Evolutionary conservation across 805 yeast genomes (phyloP).

Genomic region (Candida berthetii): DNA sequence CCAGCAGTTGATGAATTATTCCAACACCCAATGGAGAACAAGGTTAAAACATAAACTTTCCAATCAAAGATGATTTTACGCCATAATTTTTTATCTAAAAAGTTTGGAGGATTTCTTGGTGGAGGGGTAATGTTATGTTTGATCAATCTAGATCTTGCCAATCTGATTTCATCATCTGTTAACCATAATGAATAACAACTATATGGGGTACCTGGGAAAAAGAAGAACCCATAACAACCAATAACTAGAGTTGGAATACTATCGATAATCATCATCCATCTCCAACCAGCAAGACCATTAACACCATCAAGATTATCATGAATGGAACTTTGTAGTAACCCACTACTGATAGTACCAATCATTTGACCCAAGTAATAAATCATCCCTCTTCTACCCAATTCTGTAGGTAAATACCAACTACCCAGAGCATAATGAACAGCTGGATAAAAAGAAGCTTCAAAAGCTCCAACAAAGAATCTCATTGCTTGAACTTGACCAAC

Average conservation of each 20-base stretch:
- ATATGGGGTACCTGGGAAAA: conserved; percentile 64
- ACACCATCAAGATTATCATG: conserved; percentile 27
- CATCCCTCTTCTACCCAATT: conserved; percentile 54
- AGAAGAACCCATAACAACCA: conserved; percentile 38
- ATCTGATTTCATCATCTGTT: conserved; percentile 49
- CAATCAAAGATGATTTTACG: conserved; percentile 44
- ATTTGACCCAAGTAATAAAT: conserved; percentile 55
- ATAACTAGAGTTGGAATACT: conserved; percentile 41
- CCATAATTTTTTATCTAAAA: conserved; percentile 45
- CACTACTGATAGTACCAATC: conserved; percentile 47
- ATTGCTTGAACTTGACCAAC: conserved; percentile 47
- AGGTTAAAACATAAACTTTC: conserved; percentile 48
- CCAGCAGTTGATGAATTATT: conserved; percentile 42
- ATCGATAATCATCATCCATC: conserved; percentile 69
- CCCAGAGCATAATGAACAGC: conserved; percentile 52
- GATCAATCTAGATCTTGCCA: conserved; percentile 40
- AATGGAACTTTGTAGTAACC: conserved; percentile 39
- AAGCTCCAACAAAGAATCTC: conserved; percentile 57
- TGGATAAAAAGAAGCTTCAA: conserved; percentile 56
- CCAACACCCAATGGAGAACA: conserved; percentile 54
- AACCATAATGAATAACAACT: conserved; percentile 47
- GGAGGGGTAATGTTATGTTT: conserved; percentile 22
- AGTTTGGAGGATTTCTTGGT: conserved; percentile 7
- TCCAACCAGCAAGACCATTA: conserved; percentile 51
- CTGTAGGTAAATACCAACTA: conserved; percentile 51